phyloP scores from a whole-genome alignment of 2,329 filamentous ascomycete species.

The Aureobasidium sp. region DNA sequence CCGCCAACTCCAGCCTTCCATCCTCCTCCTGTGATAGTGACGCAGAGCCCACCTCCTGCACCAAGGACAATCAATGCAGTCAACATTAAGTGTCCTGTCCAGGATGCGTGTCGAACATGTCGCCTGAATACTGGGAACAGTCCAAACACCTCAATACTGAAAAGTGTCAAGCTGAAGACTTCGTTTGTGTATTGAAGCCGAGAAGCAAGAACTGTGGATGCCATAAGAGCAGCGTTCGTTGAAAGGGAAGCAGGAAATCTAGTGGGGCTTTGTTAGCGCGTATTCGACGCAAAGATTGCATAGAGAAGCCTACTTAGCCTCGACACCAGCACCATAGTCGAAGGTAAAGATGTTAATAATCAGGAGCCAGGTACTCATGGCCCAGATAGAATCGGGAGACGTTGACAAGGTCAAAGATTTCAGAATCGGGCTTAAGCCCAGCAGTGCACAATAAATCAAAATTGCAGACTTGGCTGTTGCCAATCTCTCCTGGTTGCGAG shows the following conservation, averaged over 20 bases:
- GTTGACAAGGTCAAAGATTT: constrained; percentile 94
- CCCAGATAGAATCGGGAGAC: constrained; percentile 93
- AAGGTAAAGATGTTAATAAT: constrained; percentile 97
- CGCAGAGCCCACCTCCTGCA: constrained; percentile 70
- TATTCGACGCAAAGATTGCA: constrained; percentile 2
- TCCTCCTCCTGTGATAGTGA: constrained; percentile 48
- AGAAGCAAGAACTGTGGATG: constrained; percentile 85
- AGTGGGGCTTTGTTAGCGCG: neutral
- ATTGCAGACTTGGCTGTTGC: constrained; percentile 86
- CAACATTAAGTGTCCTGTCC: constrained; percentile 70
- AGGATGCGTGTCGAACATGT: constrained; percentile 73
- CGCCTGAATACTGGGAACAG: constrained; percentile 96
- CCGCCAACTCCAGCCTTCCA: constrained; percentile 59
- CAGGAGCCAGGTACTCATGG: constrained; percentile 87
- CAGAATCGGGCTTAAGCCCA: constrained; percentile 88
- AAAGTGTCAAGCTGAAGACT: constrained; percentile 90
- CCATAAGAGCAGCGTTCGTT: constrained; percentile 95
- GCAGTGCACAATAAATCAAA: constrained; percentile 84
- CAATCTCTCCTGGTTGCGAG: constrained; percentile 56
- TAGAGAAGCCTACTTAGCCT: constrained; percentile 37
- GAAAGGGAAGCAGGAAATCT: constrained; percentile 66
- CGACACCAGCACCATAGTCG: constrained; percentile 73
- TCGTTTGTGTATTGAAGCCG: constrained; percentile 83
- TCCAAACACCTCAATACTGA: constrained; percentile 95
- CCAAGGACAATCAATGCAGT: constrained; percentile 70